Base-by-base conservation (phyloP, 2,329 filamentous ascomycete genomes). In the Colletotrichum salicis region DNA sequence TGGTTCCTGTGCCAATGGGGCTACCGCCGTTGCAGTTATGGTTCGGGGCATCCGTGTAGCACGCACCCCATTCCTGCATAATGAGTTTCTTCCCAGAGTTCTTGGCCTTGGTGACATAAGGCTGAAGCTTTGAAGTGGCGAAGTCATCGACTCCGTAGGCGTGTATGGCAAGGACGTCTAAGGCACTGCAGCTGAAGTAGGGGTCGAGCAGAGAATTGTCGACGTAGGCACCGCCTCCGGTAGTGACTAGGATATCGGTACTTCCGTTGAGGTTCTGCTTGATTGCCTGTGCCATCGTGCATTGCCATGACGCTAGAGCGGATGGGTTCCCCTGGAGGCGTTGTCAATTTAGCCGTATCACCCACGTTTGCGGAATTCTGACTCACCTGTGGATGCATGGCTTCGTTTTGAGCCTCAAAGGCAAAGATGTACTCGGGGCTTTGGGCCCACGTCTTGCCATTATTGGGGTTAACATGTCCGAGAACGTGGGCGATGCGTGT, bases 71-170 rank as follows among this genome's bases (percentile, higher is more conserved):
- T 73, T 78, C 77, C 41, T 78, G 72, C 73, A 79, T 77, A 33
- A 81, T 78, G n/a, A 80, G 77, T 60, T 78, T 80, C 71, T 81
- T 80, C 22, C 76, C 76, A 2, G 73, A 71, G 10, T 73, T 60
- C 48, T 76, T 70, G 1, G 79, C 79, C 45, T 75, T 76, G 2
- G 63, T 24, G 1, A 80, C 78, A 35, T 77, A 79, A 1, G 75
- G 74, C 11, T 69, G 33, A 1, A 80, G 72, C 3, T 67, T 33
- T 31, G 54, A 56, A 15, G 29, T 56, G 27, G 54, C 29, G 54
- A 56, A 33, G n/a, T 56, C 54, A 15, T 56, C 29, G 13, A 56
- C 29, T 1, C 77, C 78, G 45, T 79, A 79, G 0, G 78, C 77
- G 62, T 79, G 78, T 66, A 78, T 77, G 7, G 70, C 74, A 8